A percentile compares a stretch with the other conserved stretches of the same genome.
Evolutionary conservation across 192 early-diverging fungal species (phyloP).

Genomic region (Entomortierella beljakovae): DNA sequence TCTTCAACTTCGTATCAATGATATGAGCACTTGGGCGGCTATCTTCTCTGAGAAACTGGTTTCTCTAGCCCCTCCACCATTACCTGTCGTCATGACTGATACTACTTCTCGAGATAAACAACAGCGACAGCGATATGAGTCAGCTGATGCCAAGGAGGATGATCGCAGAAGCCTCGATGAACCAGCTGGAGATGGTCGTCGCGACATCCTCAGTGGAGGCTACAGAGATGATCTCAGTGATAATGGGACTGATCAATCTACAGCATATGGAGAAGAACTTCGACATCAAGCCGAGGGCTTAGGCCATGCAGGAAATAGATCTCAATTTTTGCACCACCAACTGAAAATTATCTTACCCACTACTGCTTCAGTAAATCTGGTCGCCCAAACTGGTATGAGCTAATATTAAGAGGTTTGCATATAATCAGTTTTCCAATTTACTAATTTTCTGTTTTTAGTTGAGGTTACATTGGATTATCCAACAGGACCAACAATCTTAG

Average conservation of each 20-base stretch:
- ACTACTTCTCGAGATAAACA: not conserved
- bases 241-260: conserved; percentile 44
- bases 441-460: conserved; percentile 19
- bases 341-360: conserved; percentile 43
- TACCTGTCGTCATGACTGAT: not conserved
- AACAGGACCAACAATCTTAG: conserved; percentile 17
- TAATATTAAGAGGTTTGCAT: too few species aligned
- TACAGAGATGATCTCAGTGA: conserved; percentile 44
- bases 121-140: not conserved
- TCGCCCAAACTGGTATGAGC: conserved; percentile 51
- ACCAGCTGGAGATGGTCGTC: not conserved
- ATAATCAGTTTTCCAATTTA: not conserved
- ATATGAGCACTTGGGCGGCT: conserved; percentile 30
- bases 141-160: conserved; percentile 2
- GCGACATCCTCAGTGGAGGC: conserved; percentile 13
- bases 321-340: conserved; percentile 10
- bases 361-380: conserved; percentile 47
- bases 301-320: not conserved
- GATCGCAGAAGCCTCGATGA: conserved; percentile 10
- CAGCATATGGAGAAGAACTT: conserved; percentile 47
- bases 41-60: conserved; percentile 38
- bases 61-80: not conserved
- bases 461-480: conserved; percentile 50
- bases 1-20: conserved; percentile 38
- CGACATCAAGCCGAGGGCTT: conserved; percentile 43